Conservation (phyloP, 345 rosid genomes). For the Tarenaya hassleriana region DNA sequence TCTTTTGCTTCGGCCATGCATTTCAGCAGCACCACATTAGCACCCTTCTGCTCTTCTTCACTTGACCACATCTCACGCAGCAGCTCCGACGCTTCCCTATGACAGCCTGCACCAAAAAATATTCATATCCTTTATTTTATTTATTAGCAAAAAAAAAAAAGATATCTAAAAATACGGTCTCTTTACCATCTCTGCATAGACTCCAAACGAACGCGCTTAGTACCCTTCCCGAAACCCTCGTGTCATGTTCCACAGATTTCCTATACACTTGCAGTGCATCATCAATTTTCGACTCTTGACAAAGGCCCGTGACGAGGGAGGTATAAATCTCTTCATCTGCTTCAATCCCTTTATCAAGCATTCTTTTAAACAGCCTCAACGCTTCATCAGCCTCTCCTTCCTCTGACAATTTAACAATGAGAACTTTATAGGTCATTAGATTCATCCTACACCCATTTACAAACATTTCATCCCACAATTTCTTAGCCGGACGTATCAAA, state of each 20-base stretch:
- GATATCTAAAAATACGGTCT: constrained; percentile 4
- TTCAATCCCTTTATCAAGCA: constrained; percentile 56
- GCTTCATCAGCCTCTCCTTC: constrained; percentile 68
- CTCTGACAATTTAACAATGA: constrained; percentile 59
- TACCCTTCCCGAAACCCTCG: constrained; percentile 34
- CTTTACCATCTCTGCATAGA: constrained; percentile 56
- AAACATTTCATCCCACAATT: constrained; percentile 94
- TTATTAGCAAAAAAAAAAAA: background rate
- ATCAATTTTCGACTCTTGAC: constrained; percentile 54
- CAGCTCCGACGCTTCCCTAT: constrained; percentile 39
- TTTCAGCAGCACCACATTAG: constrained; percentile 54
- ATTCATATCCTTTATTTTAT: too few relatives aligned
- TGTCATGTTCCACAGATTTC: constrained; percentile 41
- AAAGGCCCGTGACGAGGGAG: constrained; percentile 55
- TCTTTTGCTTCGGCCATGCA: constrained; percentile 52
- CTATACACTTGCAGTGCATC: constrained; percentile 48
- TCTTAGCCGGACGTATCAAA: constrained; percentile 83
- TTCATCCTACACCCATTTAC: constrained; percentile 61
- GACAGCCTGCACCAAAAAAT: constrained; percentile 37
- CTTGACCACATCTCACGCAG: constrained; percentile 19
- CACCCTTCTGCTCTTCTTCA: constrained; percentile 28
- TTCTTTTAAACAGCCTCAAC: constrained; percentile 52
- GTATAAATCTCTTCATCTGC: constrained; percentile 55
- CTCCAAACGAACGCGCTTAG: constrained; percentile 35
- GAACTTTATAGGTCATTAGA: constrained; percentile 52